phyloP scores from a whole-genome alignment of 2,329 filamentous ascomycete genomes.

The Pestalotiopsis sp. region DNA sequence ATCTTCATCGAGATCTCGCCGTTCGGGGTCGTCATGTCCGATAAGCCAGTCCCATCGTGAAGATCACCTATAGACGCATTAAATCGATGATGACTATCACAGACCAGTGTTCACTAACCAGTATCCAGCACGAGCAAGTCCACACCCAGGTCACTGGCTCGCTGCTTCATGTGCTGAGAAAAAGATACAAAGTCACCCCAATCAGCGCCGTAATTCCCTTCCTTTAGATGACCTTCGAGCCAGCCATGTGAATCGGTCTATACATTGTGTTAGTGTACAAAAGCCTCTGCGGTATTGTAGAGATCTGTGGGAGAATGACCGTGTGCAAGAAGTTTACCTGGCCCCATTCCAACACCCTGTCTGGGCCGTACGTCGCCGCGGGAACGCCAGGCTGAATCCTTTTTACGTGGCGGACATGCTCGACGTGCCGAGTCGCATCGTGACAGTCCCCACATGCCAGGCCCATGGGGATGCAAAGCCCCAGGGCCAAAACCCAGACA shows the following conservation, averaged over 20 bases:
- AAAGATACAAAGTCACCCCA: slow-evolving; percentile 67
- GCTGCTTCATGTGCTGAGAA: slow-evolving; percentile 57
- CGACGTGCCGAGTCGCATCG: slow-evolving; percentile 37
- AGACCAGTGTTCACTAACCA: slow-evolving; percentile 34
- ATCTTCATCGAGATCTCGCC: slow-evolving; percentile 50
- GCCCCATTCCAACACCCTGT: slow-evolving; percentile 55
- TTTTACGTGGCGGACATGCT: slow-evolving; percentile 44
- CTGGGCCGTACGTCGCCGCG: slow-evolving; percentile 40
- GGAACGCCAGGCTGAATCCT: slow-evolving; percentile 45
- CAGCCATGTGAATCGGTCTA: slow-evolving; percentile 60
- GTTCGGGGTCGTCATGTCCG: slow-evolving; percentile 58
- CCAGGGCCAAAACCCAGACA: too few relatives aligned
- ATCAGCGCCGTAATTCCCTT: slow-evolving; percentile 63
- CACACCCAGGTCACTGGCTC: slow-evolving; percentile 54
- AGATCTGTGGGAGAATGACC: slow-evolving; percentile 20
- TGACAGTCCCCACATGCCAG: slow-evolving; percentile 40
- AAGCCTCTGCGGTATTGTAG: neutral
- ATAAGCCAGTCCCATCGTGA: slow-evolving; percentile 64
- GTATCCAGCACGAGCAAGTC: slow-evolving; percentile 62
- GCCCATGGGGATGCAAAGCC: too few relatives aligned
- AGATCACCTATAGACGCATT: slow-evolving; percentile 44
- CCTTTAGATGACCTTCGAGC: slow-evolving; percentile 61
- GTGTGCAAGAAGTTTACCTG: slow-evolving; percentile 64
- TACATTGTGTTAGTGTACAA: neutral
- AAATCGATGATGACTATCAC: neutral